Evolutionary conservation across 495 filamentous ascomycete genomes (phyloP).

Genomic region (Tuber umbilicatum): DNA sequence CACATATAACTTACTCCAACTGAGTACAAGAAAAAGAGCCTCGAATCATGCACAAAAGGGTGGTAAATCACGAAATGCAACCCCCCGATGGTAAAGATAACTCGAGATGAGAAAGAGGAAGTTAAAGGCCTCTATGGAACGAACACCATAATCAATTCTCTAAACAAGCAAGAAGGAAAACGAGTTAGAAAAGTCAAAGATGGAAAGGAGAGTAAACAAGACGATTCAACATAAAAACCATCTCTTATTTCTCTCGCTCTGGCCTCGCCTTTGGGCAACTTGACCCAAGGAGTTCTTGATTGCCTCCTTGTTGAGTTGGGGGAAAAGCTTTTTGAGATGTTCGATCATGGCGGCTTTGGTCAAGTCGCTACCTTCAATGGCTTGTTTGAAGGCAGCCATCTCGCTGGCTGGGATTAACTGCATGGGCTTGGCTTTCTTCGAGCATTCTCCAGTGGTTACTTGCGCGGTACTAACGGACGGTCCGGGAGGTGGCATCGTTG

Average conservation of each 20-base stretch:
- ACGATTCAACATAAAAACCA: slow-evolving; percentile 36
- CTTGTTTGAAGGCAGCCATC: slow-evolving; percentile 64
- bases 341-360: slow-evolving; percentile 72
- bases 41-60: not conserved
- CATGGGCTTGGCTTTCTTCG: slow-evolving; percentile 43
- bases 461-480: not conserved
- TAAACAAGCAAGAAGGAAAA: not conserved
- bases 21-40: not conserved
- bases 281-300: slow-evolving; percentile 65
- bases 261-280: slow-evolving; percentile 61
- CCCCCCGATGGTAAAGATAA: not conserved
- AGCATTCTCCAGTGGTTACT: not conserved
- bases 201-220: not conserved
- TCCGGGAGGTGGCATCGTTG: not conserved
- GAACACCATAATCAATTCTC: not conserved
- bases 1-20: not conserved
- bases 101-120: not conserved
- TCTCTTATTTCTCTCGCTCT: slow-evolving; percentile 44
- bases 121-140: not conserved
- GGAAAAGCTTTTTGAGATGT: slow-evolving; percentile 67
- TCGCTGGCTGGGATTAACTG: slow-evolving; percentile 53
- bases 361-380: slow-evolving; percentile 61
- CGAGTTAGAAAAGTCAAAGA: not conserved
- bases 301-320: slow-evolving; percentile 61
- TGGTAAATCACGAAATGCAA: not conserved